Evolutionary conservation across 2,329 filamentous ascomycete genomes (phyloP).

Genomic region (Cladosporium sp.): DNA sequence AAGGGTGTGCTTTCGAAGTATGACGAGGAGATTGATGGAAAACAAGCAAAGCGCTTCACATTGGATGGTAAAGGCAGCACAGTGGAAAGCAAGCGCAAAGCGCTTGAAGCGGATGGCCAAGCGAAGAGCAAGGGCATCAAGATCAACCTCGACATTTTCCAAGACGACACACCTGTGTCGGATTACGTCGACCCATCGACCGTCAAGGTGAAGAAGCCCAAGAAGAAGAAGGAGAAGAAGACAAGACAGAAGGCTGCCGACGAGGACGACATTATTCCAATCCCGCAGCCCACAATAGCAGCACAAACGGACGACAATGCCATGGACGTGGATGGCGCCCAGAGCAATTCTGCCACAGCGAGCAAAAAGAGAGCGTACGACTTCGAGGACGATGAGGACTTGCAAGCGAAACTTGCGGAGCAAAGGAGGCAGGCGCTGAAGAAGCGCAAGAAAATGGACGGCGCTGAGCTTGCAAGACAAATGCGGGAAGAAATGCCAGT

Average conservation of each 20-base stretch:
- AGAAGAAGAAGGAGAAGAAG: constrained; percentile 73
- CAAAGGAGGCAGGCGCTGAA: constrained; percentile 83
- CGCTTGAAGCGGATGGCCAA: constrained; percentile 46
- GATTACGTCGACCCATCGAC: constrained; percentile 87
- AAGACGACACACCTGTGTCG: constrained; percentile 67
- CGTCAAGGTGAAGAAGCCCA: constrained; percentile 91
- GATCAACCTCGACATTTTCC: constrained; percentile 72
- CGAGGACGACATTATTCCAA: constrained; percentile 55
- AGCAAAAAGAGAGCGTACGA: constrained; percentile 65
- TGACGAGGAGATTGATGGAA: constrained; percentile 90
- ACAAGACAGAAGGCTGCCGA: constrained; percentile 69
- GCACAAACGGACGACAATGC: constrained; percentile 49
- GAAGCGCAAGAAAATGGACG: constrained; percentile 82
- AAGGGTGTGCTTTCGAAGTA: constrained; percentile 81
- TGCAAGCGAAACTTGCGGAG: constrained; percentile 81
- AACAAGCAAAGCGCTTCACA: constrained; percentile 84
- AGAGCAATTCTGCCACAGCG: constrained; percentile 30
- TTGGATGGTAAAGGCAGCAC: constrained; percentile 75
- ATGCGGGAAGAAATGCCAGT: constrained; percentile 68
- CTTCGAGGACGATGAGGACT: constrained; percentile 80
- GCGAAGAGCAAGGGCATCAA: constrained; percentile 65
- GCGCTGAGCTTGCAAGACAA: constrained; percentile 83
- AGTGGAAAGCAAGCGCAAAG: constrained; percentile 59
- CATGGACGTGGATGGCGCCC: constrained; percentile 72
- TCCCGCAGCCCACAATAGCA: constrained; percentile 29